Conservation (phyloP, 2,329 filamentous ascomycete genomes). For the Emericellopsis cladophorae region DNA sequence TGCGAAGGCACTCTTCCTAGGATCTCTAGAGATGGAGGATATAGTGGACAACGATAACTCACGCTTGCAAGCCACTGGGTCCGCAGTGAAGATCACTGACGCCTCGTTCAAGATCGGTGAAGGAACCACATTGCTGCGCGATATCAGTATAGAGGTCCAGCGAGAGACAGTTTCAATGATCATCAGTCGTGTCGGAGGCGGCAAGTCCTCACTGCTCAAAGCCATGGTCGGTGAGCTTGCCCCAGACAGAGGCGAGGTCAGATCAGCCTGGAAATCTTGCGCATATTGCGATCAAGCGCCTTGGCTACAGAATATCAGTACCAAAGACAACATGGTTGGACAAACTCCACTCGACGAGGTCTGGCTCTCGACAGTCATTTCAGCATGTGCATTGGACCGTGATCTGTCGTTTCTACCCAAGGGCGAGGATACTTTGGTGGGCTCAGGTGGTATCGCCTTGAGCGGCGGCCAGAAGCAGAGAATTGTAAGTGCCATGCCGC, state of each 20-base stretch:
- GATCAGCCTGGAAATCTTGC: constrained; percentile 11
- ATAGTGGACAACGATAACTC: not conserved
- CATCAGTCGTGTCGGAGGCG: constrained; percentile 22
- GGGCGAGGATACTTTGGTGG: constrained; percentile 13
- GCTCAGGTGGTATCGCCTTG: constrained; percentile 17
- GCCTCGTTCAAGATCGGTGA: constrained; percentile 8
- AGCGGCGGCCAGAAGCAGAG: constrained; percentile 22
- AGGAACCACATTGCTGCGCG: constrained; percentile 7
- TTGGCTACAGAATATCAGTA: constrained; percentile 27
- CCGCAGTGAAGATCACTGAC: constrained; percentile 3
- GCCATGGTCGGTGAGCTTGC: constrained; percentile 22
- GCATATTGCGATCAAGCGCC: constrained; percentile 30
- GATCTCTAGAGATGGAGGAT: not conserved
- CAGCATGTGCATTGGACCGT: constrained; percentile 18
- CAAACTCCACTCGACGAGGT: constrained; percentile 7
- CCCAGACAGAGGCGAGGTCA: constrained; percentile 11
- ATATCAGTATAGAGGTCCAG: constrained; percentile 10
- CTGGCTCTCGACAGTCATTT: constrained; percentile 17
- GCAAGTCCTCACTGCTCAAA: constrained; percentile 26
- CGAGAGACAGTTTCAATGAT: constrained; percentile 14
- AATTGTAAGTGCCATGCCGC: constrained; percentile 10
- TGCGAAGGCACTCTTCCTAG: not conserved
- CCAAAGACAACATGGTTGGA: constrained; percentile 25
- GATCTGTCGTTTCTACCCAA: constrained; percentile 13
- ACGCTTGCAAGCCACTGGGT: too few species aligned